Evolutionary conservation across 164 flowering plant species (phyloP), one percentile per base, ranked within the genome.

Genomic region (Magnolia sinica): DNA sequence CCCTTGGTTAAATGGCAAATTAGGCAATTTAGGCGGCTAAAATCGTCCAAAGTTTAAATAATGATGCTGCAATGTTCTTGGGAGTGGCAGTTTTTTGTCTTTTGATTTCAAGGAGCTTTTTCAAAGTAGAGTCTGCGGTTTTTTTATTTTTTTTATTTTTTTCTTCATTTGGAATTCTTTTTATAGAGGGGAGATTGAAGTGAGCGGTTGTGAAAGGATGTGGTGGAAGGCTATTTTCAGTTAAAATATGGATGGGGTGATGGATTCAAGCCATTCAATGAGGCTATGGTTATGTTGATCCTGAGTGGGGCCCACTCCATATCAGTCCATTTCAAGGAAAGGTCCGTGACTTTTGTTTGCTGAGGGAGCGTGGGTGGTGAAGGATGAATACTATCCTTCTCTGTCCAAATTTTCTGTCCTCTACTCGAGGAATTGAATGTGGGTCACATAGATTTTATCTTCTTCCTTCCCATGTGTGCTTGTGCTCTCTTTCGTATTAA

Each of bases 211-310:
- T 7, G 61, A 3, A 55, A 55, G 16, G 61, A 55, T 55, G 13
- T 10, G 61, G 16, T 55, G 59, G 59, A 55, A 14, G 16, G 61
- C 45, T 37, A 5, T 37, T 37, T 37, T 37, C 45, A 4, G 45
- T 37, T 3, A 37, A 55, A 55, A 16, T 1, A 16, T 55, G 18
- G 61, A 16, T 55, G 5, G 61, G 61, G 61, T 16, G 61, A 55
- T 55, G 61, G 76, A 75, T 77, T 75, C 66, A 74, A 76, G 80
- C 85, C 85, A 85, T 74, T 74, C 77, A 78, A 65, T 20, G 20
- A 68, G 77, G 79, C 75, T 75, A 74, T 50, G 76, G 70, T 50
- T 52, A 22, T 64, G 55, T 19, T 27, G 27, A 13, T 29, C 0
- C 7, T 4, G 3, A 13, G 50, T 50, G 49, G 78, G 75, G 37